A percentile compares a stretch with the other conserved stretches of the same genome.
phyloP scores from a whole-genome alignment of 805 yeast species.

The Kodamaea laetipori region DNA sequence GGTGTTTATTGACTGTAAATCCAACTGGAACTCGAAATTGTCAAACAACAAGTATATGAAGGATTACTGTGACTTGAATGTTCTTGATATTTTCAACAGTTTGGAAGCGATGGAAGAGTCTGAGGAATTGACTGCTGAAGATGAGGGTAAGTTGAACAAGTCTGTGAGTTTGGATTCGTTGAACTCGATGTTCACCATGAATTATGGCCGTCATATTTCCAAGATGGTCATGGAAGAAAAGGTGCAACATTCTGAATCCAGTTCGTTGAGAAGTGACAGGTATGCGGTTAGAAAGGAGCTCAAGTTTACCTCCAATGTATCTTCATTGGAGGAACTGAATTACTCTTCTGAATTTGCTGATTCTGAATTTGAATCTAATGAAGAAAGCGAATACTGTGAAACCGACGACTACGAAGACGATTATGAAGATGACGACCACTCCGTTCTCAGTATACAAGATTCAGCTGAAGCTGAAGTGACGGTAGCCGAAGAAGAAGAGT shows the following conservation, averaged over 20 bases:
- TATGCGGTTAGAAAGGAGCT: slow-evolving; percentile 15
- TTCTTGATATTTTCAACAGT: slow-evolving; percentile 40
- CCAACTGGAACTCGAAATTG: slow-evolving; percentile 55
- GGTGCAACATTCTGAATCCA: not conserved
- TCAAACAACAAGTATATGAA: slow-evolving; percentile 47
- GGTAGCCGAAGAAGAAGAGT: slow-evolving; percentile 4
- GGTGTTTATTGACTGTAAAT: slow-evolving; percentile 62
- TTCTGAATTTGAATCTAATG: slow-evolving; percentile 38
- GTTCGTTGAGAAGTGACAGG: slow-evolving; percentile 12
- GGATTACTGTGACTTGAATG: slow-evolving; percentile 49
- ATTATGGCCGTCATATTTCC: slow-evolving; percentile 43
- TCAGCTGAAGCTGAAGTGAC: not conserved
- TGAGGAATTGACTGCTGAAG: slow-evolving; percentile 11
- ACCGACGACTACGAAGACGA: slow-evolving; percentile 23
- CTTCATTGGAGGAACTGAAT: slow-evolving; percentile 8
- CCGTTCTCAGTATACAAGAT: slow-evolving; percentile 4
- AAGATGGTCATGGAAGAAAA: slow-evolving; percentile 36
- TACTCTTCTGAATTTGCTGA: slow-evolving; percentile 31
- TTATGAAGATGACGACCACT: slow-evolving; percentile 17
- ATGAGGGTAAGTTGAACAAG: slow-evolving; percentile 28
- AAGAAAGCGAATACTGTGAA: slow-evolving; percentile 35
- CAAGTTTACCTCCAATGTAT: slow-evolving; percentile 4
- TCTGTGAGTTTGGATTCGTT: slow-evolving; percentile 41
- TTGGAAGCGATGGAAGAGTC: slow-evolving; percentile 20
- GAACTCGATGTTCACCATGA: slow-evolving; percentile 40